Evolutionary conservation across 164 flowering plant genomes (phyloP), one percentile per base, ranked within the genome.

Genomic region (Pachysandra terminalis): DNA sequence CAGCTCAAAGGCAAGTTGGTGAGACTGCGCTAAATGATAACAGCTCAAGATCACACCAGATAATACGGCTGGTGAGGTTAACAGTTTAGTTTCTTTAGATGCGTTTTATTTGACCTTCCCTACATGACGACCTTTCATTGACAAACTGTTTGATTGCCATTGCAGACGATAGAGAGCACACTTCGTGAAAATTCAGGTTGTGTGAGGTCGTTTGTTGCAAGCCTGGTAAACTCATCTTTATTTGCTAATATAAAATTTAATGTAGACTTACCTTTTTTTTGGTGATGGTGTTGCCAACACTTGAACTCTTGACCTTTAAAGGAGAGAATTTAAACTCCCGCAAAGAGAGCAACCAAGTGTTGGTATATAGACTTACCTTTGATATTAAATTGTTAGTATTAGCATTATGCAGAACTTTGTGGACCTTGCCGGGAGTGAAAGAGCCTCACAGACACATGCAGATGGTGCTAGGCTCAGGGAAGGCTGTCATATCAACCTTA

Each of bases 1-100:
- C 81, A 96, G 99, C 98, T 70, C 99, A 96, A 87, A 86, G 99
- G 77, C 99, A 96, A 84, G 98, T 92, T 37, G 99, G 99, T 56
- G 99, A 96, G 76, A 96, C 99, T 75, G 94, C 98, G 14, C 70
- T 96, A n/a, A 96, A 96, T 75, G 99, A 96, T 74, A 87, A 79
- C 48, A 96, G 99, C 81, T 96, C 99, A 5, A 80, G 99, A 75
- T 96, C 99, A 53, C 99, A 96, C 76, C 99, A 92, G 82, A 96
- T 96, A 60, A 96, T 96, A 70, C 83, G 98, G 78, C 97, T 96
- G 90, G 99, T 92, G 12, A 82, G 84, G 66, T 70, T 57, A 51
- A 54, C 61, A 21, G 41, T 59, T 22, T 14, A 60, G 13, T 54
- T 57, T 73, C n/a, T 49, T 10, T 23, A 73, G 28, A 48, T 61